These are phyloP conservation scores for Mycosarcoma maydis DNA, from an alignment of 1,284 basidiomycete genomes.

Conservation along the genomic window DNA sequence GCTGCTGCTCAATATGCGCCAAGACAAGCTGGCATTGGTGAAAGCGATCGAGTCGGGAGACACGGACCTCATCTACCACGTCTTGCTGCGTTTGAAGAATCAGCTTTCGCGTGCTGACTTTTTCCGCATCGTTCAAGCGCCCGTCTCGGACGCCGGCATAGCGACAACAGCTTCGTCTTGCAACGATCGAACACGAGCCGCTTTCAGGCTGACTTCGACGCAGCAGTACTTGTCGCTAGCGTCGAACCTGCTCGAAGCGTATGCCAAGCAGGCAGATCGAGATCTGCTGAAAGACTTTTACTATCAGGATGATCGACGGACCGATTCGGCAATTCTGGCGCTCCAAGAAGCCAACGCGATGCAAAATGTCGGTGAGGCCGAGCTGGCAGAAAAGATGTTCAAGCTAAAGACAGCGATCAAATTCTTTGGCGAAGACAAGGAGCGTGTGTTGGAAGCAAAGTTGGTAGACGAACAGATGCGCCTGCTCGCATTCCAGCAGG, in stretches of 20 bases:
- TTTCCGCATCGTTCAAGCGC: conserved; percentile 85
- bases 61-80: conserved; percentile 76
- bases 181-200: conserved; percentile 4
- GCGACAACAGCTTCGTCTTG: background rate
- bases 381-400: conserved; percentile 71
- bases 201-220: conserved; percentile 28
- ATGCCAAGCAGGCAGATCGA: conserved; percentile 71
- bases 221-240: conserved; percentile 53
- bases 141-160: conserved; percentile 37
- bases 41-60: conserved; percentile 96
- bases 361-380: conserved; percentile 15
- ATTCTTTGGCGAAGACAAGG: conserved; percentile 93
- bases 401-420: conserved; percentile 85
- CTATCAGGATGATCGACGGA: conserved; percentile 94
- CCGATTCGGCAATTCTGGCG: conserved; percentile 86
- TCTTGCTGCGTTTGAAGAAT: conserved; percentile 70
- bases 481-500: conserved; percentile 81
- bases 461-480: conserved; percentile 87
- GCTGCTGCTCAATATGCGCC: conserved; percentile 89
- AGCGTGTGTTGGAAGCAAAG: conserved; percentile 88
- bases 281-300: conserved; percentile 95
- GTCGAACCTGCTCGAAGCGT: conserved; percentile 58
- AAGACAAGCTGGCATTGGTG: conserved; percentile 84
- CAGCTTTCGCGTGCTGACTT: conserved; percentile 88
- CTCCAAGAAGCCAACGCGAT: conserved; percentile 74